Conservation (phyloP, 116 monocot genomes). For the Dioscorea cayenensis region DNA sequence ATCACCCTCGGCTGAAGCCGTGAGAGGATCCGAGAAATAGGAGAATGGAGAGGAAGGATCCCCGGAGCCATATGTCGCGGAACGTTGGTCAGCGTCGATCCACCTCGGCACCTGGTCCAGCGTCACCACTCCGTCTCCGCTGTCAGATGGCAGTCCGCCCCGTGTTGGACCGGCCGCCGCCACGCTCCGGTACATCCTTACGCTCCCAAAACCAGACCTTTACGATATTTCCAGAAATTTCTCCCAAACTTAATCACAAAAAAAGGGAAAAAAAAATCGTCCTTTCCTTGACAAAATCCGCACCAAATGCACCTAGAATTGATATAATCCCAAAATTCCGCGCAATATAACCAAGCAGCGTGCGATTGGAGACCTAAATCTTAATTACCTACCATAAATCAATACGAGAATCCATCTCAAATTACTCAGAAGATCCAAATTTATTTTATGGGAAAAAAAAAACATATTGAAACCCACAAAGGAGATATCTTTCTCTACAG, state of each 20-base stretch:
- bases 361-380: no score
- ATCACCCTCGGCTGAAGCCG: constrained; percentile 24
- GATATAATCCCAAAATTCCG: no score
- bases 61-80: constrained; percentile 9
- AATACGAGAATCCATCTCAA: background rate
- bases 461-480: no score
- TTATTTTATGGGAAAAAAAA: no score
- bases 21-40: constrained; percentile 80
- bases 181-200: constrained; percentile 41
- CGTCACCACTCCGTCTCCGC: constrained; percentile 46
- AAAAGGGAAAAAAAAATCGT: background rate
- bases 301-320: no score
- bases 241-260: background rate
- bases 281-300: no score
- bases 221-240: background rate
- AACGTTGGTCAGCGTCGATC: constrained; percentile 77
- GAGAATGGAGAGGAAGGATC: constrained; percentile 43
- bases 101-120: constrained; percentile 94
- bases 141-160: constrained; percentile 34
- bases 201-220: background rate
- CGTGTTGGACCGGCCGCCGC: constrained; percentile 20
- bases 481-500: no score
- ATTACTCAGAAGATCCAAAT: background rate
- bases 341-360: no score
- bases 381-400: no score